Base-by-base conservation (phyloP, 257 asterid species). In the Mitragyna speciosa region DNA sequence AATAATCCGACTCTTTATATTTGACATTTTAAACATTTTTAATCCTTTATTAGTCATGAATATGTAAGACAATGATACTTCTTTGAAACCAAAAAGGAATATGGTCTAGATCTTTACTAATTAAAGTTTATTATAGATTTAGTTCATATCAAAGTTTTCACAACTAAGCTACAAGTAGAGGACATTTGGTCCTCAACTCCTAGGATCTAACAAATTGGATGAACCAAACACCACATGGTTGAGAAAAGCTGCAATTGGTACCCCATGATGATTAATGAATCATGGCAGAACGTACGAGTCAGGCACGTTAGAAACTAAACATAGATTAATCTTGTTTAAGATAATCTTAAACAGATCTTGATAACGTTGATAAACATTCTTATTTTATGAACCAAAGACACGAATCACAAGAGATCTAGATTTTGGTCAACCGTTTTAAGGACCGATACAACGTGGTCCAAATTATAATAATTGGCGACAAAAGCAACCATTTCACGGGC, bases 341-440 rank as follows among this genome's bases (percentile, higher is more conserved):
- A 61, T 45, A 17, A 63, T 26, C 1, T 33, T 28, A 45, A 14
- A 26, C 1, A 36, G 26, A 16, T 56, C 31, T 24, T 19, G 12
- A 30, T 31, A 33, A 14, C 7, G 49, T 11, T 28, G 19, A 26
- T 11, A 19, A 48, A 72, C 66, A 33, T 48, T 26, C 75, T 15
- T 24, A 33, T 2, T 49, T 76, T 61, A 26, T 72, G 52, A 0
- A 3, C 9, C 68, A 71, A 59, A 24, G 58, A 49, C 59, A 69
- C 47, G 39, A 41, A 76, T 76, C 69, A 26, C 78, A 64, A 51
- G 47, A 41, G 68, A 26, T 77, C 70, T n/a, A 52, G 76, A 65
- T 77, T 65, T 65, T 82, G 85, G 79, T 73, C 77, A 82, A 82
- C 77, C 31, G 36, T 73, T 72, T 77, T 65, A 22, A 20, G 11